Evolutionary conservation across 352 stramenopile species (phyloP).

Genomic region (Phytophthora multivora): DNA sequence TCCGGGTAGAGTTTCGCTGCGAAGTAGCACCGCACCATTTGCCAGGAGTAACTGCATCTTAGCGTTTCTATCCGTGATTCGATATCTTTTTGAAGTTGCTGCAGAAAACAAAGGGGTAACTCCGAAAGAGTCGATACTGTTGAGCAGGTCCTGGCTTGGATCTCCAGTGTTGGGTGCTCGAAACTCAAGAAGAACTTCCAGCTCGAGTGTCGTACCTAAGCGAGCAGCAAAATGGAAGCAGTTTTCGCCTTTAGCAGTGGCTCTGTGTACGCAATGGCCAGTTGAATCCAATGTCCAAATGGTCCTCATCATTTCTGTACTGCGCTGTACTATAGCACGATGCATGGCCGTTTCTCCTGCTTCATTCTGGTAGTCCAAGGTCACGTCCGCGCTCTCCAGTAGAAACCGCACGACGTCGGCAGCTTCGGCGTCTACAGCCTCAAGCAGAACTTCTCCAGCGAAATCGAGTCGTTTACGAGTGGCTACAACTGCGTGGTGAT

Average conservation of each 20-base stretch:
- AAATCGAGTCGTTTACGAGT: conserved; percentile 21
- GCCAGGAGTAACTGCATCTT: conserved; percentile 17
- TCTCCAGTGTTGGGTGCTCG: not conserved
- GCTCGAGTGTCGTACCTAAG: conserved; percentile 6
- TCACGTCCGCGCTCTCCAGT: conserved; percentile 20
- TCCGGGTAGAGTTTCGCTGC: not conserved
- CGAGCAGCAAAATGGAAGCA: conserved; percentile 22
- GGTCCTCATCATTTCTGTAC: conserved; percentile 18
- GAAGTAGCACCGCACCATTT: conserved; percentile 4
- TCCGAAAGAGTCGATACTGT: not conserved
- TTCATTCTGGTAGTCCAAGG: conserved; percentile 5
- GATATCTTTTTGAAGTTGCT: not conserved
- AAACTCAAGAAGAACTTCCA: conserved; percentile 22
- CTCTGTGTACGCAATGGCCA: not conserved
- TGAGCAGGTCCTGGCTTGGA: not conserved
- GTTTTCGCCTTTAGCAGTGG: not conserved
- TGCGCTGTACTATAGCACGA: conserved; percentile 12
- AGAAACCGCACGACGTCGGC: conserved; percentile 20
- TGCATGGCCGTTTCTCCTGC: conserved; percentile 24
- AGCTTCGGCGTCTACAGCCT: conserved; percentile 7
- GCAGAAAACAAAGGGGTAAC: conserved; percentile 10
- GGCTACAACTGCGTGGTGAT: conserved; percentile 28
- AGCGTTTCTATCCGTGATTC: conserved; percentile 9
- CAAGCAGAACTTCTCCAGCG: conserved; percentile 8
- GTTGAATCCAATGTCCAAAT: conserved; percentile 16